phyloP scores from a whole-genome alignment of 73 alveolate species.

The Paramecium pentaurelia region DNA sequence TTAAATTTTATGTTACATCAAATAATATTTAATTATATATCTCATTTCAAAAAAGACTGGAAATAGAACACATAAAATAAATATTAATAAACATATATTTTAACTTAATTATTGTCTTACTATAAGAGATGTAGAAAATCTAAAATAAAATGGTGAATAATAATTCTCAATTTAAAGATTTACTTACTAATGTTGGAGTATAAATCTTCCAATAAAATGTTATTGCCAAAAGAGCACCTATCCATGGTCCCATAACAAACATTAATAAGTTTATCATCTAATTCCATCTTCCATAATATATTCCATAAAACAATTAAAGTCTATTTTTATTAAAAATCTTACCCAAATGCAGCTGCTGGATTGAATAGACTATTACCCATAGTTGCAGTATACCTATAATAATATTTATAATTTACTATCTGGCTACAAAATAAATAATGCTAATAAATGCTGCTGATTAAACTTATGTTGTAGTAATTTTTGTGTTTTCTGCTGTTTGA shows the following conservation, averaged over 20 bases:
- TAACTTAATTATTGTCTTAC: too few species aligned
- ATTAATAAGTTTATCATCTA: background rate
- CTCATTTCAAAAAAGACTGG: background rate
- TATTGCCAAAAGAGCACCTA: background rate
- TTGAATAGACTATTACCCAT: background rate
- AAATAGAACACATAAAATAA: background rate
- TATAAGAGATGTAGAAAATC: background rate
- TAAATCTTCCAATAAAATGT: slow-evolving; percentile 12
- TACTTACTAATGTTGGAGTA: background rate
- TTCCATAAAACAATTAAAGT: background rate
- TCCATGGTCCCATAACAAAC: background rate
- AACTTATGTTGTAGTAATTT: background rate
- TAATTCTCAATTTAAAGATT: background rate
- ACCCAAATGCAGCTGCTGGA: slow-evolving; percentile 42
- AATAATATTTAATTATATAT: too few species aligned
- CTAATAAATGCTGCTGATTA: background rate
- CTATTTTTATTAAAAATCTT: background rate
- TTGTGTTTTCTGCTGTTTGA: background rate
- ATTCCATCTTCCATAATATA: background rate
- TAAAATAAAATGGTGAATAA: too few species aligned
- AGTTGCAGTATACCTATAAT: background rate
- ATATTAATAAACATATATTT: too few species aligned
- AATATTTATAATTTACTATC: background rate
- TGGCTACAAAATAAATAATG: background rate
- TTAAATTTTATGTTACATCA: background rate